Base-by-base conservation (phyloP, 495 filamentous ascomycete species). In the Neurospora sp. region DNA sequence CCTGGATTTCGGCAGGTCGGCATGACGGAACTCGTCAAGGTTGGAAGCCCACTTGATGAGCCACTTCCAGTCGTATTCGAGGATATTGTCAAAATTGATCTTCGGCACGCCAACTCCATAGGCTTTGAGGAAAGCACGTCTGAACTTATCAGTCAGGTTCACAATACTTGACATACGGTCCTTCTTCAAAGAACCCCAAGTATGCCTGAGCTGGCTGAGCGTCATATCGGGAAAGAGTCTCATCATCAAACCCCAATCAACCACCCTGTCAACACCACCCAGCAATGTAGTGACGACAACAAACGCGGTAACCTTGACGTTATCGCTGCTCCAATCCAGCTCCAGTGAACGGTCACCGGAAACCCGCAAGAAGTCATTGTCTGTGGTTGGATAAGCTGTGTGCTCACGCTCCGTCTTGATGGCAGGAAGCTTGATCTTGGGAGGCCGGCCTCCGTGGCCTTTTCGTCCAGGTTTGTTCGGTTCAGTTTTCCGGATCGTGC, bases 161-260 rank as follows among this genome's bases (percentile, higher is more conserved):
- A 91, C 84, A 54, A 97, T 86, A 37, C 89, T 86, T 11, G 86
- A 82, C 69, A 86, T 86, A 69, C 90, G 87, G 72, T 88, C 89
- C 69, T 83, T 87, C 14, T 87, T 85, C 12, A 92, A 80, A 8
- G 75, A 82, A 39, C 82, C 84, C 87, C 91, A 96, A 46, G 86
- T 85, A 23, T 88, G 88, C 69, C 87, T 84, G 10, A 97, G 81
- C 46, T 81, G 80, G 84, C 85, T 48, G 81, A 84, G 23, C 85
- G 81, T 75, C 87, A 86, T 71, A 86, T 86, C 83, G 14, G 90
- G 89, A 76, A 94, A 93, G 39, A 90, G 83, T 66, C 86, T 86
- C 35, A 85, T 74, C 27, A 97, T 86, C 48, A 96, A 79, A 7
- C 88, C 85, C 91, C 94, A 97, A 75, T 97, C 91, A 38, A 94